These are phyloP conservation scores for Grigorovia humatica DNA, from an alignment of 805 yeast genomes.

Conservation along the genomic window DNA sequence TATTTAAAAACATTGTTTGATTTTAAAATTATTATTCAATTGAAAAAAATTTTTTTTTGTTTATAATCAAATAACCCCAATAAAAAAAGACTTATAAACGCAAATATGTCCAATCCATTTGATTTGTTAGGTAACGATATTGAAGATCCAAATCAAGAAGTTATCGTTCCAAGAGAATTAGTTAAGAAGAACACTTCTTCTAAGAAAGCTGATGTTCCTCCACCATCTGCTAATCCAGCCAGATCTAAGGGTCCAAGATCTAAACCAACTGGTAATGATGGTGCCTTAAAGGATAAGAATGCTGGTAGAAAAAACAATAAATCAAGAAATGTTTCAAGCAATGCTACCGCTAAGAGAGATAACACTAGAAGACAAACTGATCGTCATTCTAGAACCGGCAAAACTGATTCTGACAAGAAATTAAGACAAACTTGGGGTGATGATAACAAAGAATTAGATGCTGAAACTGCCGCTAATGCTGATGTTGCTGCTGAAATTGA, in stretches of 20 bases:
- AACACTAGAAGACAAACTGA: constrained; percentile 49
- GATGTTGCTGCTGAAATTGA: constrained; percentile 54
- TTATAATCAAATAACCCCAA: neutral
- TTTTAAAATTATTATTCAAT: neutral
- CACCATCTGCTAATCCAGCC: constrained; percentile 71
- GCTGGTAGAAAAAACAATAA: constrained; percentile 57
- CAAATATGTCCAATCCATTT: constrained; percentile 46
- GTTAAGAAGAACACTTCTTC: constrained; percentile 77
- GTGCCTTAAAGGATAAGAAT: constrained; percentile 63
- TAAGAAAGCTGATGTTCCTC: constrained; percentile 76
- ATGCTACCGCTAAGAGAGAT: constrained; percentile 42
- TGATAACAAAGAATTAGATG: constrained; percentile 56
- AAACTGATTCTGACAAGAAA: constrained; percentile 77
- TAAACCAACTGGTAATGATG: constrained; percentile 77
- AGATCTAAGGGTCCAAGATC: constrained; percentile 65
- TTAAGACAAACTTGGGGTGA: constrained; percentile 85
- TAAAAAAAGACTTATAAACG: constrained; percentile 1
- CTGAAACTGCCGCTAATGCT: constrained; percentile 48
- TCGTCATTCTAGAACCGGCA: constrained; percentile 80
- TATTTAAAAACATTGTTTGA: neutral
- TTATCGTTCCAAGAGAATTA: constrained; percentile 55
- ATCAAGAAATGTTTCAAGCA: constrained; percentile 41
- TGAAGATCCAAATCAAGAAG: constrained; percentile 59
- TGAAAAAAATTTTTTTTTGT: neutral
- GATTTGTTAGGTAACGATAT: constrained; percentile 82